A percentile compares a stretch with the other conserved stretches of the same genome.
Evolutionary conservation across 176 grass and related monocot genomes (phyloP).

Genomic region (Phragmites australis): DNA sequence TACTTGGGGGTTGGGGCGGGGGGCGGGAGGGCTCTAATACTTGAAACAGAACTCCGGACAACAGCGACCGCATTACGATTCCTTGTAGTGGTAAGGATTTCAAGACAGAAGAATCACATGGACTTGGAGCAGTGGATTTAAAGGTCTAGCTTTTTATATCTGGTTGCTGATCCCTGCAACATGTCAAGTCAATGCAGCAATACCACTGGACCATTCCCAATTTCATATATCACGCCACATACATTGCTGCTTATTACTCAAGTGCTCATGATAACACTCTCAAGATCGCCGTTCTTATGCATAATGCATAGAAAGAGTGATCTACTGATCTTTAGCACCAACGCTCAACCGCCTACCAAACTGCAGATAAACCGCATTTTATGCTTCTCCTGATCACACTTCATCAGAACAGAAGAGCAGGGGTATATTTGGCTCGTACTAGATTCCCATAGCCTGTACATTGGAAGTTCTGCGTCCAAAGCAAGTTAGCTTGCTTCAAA

Average conservation of each 20-base stretch:
- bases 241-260: constrained; percentile 16
- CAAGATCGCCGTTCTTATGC: constrained; percentile 10
- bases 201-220: not conserved
- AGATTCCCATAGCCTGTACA: constrained; percentile 38
- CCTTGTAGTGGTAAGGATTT: not conserved
- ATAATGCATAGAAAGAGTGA: not conserved
- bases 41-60: too few species aligned
- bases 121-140: not conserved
- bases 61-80: too few species aligned
- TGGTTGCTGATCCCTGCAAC: not conserved
- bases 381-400: constrained; percentile 52
- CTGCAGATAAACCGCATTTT: constrained; percentile 10
- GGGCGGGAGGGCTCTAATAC: too few species aligned
- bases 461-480: constrained; percentile 6
- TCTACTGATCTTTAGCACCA: not conserved
- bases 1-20: too few species aligned
- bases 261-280: not conserved
- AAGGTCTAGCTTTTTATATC: not conserved
- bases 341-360: not conserved
- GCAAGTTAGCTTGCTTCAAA: not conserved
- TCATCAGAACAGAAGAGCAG: constrained; percentile 26
- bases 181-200: not conserved
- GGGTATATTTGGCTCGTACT: constrained; percentile 4
- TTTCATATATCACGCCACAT: constrained; percentile 4
- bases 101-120: not conserved